Evolutionary conservation across 2,329 filamentous ascomycete genomes (phyloP), one percentile per base, ranked within the genome.

Genomic region (Knoxdaviesia capensis): DNA sequence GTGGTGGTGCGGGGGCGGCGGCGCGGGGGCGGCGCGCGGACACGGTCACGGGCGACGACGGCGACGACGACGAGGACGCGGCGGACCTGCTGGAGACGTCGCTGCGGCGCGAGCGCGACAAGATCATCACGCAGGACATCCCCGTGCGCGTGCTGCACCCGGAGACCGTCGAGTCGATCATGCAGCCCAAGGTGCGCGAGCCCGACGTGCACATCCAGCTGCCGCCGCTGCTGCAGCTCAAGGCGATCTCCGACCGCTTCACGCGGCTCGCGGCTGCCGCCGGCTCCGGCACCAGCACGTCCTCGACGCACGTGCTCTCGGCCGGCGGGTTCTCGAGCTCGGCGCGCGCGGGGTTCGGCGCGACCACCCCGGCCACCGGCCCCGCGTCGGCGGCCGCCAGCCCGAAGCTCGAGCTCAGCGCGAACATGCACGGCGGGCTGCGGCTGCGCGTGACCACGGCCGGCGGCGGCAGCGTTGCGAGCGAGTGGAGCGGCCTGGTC

Each of bases 151-250:
- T 98, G 1, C 71, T 98, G 7, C 77, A 83, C 44, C 77, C 83
- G 2, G 74, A 80, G 41, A 80, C 75, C 0, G 85, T 96, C n/a
- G 82, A 90, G 53, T 81, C 77, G n/a, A 77, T 96, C 47, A 85
- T 93, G 62, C 88, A 98, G 61, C 90, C 90, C 9, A 77, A 78
- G 46, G 85, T 87, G 45, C 78, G 84, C 45, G 86, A 94, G 51
- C 85, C 88, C 35, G 90, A 96, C 53, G 87, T 94, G 3, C 82
- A 96, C 59, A 93, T 98, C 53, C 77, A 86, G 42, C 69, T 98
- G 4, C 90, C 90, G 0, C 79, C 84, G 5, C 64, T 98, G 5
- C 66, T 86, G 36, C 87, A 94, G 54, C 68, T 98, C 45, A 94
- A 96, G 56, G 80, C 80, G 48, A 90, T 98, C 47, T 93, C 85